These are phyloP conservation scores for Eutrema salsugineum DNA, from an alignment of 441 rosid species.

Conservation along the genomic window DNA sequence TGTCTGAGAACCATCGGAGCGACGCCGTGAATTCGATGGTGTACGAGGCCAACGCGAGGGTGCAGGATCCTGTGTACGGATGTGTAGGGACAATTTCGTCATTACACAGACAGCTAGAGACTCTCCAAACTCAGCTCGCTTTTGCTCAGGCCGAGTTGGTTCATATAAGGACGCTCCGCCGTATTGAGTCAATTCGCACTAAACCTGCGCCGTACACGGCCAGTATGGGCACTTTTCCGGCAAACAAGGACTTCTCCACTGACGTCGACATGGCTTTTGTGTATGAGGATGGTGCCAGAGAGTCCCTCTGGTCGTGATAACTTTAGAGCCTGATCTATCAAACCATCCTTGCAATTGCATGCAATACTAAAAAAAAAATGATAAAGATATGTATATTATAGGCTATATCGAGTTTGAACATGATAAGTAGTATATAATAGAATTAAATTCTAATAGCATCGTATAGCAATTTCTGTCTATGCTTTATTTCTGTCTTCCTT, in stretches of 20 bases:
- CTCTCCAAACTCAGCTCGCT: conserved; percentile 77
- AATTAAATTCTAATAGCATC: not conserved
- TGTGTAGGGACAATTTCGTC: conserved; percentile 86
- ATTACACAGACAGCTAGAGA: conserved; percentile 67
- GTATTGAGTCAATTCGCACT: conserved; percentile 3
- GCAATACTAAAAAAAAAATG: not conserved
- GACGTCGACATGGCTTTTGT: conserved; percentile 42
- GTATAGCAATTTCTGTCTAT: not conserved
- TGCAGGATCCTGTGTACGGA: conserved; percentile 91
- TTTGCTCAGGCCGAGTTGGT: conserved; percentile 77
- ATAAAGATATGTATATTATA: not conserved
- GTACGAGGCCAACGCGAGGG: conserved; percentile 91
- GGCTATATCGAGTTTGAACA: not conserved
- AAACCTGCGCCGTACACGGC: conserved; percentile 21
- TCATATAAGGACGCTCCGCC: conserved; percentile 46
- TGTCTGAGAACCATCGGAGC: conserved; percentile 68
- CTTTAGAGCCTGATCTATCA: not conserved
- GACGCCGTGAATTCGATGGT: conserved; percentile 95
- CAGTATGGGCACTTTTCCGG: conserved; percentile 3
- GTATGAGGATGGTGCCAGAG: conserved; percentile 45
- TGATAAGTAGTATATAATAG: not conserved
- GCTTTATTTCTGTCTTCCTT: not conserved
- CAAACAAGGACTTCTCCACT: conserved; percentile 3
- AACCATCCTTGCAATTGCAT: not conserved
- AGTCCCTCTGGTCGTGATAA: conserved; percentile 69